These are phyloP conservation scores for Sugiyamaella pinicola DNA, from an alignment of 1,139 yeast genomes.

Conservation along the genomic window DNA sequence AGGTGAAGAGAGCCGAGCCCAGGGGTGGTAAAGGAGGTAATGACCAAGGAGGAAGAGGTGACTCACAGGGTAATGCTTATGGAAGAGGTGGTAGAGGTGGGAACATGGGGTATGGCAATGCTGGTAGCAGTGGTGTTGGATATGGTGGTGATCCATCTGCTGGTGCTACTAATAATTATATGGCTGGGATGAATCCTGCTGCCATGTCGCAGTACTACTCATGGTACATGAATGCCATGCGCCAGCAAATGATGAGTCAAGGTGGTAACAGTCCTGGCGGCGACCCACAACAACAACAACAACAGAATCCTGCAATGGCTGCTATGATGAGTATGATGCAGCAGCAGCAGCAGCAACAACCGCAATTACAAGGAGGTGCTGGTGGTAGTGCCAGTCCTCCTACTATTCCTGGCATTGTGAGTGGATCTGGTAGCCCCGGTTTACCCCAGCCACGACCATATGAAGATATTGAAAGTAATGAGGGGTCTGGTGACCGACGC, in stretches of 20 bases:
- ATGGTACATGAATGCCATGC: constrained; percentile 57
- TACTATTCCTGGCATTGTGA: constrained; percentile 22
- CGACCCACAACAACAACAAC: constrained; percentile 16
- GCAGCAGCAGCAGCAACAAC: constrained; percentile 15
- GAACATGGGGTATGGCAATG: constrained; percentile 1
- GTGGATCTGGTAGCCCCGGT: constrained; percentile 13
- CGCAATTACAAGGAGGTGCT: constrained; percentile 12
- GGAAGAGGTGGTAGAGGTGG: constrained; percentile 30
- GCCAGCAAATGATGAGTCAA: constrained; percentile 43
- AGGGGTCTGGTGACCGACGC: constrained; percentile 26
- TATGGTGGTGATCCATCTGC: constrained; percentile 22
- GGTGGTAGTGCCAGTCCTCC: constrained; percentile 25
- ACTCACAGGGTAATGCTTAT: constrained; percentile 1
- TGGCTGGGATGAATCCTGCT: constrained; percentile 68
- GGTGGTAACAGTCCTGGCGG: constrained; percentile 29
- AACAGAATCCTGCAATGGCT: constrained; percentile 19
- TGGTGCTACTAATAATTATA: constrained; percentile 38
- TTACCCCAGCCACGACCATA: constrained; percentile 16
- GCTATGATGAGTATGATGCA: constrained; percentile 22
- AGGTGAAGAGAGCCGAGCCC: constrained; percentile 98
- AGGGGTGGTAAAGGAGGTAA: constrained; percentile 51
- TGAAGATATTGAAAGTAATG: constrained; percentile 22
- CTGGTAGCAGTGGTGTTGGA: constrained; percentile 7
- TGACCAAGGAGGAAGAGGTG: constrained; percentile 15
- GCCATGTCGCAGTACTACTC: constrained; percentile 89